Conservation (phyloP, 108 stramenopile species). For the Nitzschia sp. region DNA sequence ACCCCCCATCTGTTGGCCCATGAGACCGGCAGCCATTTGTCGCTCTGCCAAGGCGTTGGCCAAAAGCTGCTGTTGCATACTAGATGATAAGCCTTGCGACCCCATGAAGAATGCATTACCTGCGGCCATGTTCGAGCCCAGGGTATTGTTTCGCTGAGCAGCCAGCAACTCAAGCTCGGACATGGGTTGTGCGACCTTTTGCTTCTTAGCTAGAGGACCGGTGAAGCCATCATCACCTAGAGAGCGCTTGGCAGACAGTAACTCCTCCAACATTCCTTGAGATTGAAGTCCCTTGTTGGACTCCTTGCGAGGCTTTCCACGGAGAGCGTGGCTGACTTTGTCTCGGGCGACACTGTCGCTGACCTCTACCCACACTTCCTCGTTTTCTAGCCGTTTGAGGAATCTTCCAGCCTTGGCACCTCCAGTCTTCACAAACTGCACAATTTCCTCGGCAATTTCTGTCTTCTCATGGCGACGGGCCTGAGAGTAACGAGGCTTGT, state of each 20-base stretch:
- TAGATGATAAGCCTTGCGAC: background rate
- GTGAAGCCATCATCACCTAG: background rate
- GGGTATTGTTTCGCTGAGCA: background rate
- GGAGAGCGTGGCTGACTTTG: conserved; percentile 36
- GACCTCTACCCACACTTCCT: conserved; percentile 32
- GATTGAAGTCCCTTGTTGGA: conserved; percentile 4
- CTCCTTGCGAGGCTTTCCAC: conserved; percentile 25
- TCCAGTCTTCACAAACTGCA: conserved; percentile 14
- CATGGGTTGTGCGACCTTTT: conserved; percentile 1
- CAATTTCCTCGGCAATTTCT: conserved; percentile 9
- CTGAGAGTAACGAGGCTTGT: conserved; percentile 11
- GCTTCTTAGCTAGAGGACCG: conserved; percentile 2
- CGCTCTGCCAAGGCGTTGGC: conserved; percentile 5
- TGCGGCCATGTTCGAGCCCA: background rate
- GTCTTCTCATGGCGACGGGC: background rate
- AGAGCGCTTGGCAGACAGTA: background rate
- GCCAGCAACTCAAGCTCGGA: conserved; percentile 11
- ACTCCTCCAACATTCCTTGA: conserved; percentile 1
- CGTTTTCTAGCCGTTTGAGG: conserved; percentile 24
- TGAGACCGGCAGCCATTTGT: conserved; percentile 4
- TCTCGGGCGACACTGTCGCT: conserved; percentile 21
- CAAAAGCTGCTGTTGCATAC: conserved; percentile 10
- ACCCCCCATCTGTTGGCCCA: background rate
- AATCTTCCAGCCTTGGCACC: conserved; percentile 16
- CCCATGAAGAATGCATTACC: background rate